Evolutionary conservation across 805 yeast species (phyloP), one percentile per base, ranked within the genome.

Genomic region (Wickerhamomyces pijperi): DNA sequence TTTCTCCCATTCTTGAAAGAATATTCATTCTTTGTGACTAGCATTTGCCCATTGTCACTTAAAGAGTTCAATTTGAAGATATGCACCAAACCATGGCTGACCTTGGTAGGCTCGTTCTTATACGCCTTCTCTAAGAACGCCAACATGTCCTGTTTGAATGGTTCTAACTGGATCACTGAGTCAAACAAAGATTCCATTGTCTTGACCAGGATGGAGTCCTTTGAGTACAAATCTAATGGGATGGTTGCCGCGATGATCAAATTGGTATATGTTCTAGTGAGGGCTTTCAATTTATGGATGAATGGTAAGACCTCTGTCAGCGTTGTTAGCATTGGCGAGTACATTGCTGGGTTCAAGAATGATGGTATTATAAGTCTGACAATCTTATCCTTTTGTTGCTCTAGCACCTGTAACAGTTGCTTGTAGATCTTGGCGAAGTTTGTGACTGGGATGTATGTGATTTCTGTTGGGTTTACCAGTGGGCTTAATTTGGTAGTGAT

Each of bases 81-180:
- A 53, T 90, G 83, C 33, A 90, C 71, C 39, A 87, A 69, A 0
- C 97, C 98, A 52, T 88, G 97, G 48, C 80, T 87, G 20, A 82
- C 71, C 53, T 80, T 82, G 15, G 76, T 64, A 6, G 92, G 90
- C 50, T 79, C 80, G 49, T 70, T 76, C 49, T 74, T 76, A 56
- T 81, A 81, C 0, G 82, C 79, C 40, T 67, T 69, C 49, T 82
- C 92, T 48, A 83, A 64, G 39, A 78, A 64, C 41, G 72, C 75
- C 36, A 72, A 57, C 72, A 82, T 72, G 37, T 74, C 82, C 42
- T 84, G 86, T 45, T 78, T 78, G 60, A 88, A 85, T 2, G 97
- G 95, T 45, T 79, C 83, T 38, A 90, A 60, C 40, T 80, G 81
- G 17, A 90, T 54, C 4, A 82, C 79, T 0, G 81, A 68, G 49